phyloP scores from a whole-genome alignment of 2,329 filamentous ascomycete species.

The Purpureocillium takamizusanense region DNA sequence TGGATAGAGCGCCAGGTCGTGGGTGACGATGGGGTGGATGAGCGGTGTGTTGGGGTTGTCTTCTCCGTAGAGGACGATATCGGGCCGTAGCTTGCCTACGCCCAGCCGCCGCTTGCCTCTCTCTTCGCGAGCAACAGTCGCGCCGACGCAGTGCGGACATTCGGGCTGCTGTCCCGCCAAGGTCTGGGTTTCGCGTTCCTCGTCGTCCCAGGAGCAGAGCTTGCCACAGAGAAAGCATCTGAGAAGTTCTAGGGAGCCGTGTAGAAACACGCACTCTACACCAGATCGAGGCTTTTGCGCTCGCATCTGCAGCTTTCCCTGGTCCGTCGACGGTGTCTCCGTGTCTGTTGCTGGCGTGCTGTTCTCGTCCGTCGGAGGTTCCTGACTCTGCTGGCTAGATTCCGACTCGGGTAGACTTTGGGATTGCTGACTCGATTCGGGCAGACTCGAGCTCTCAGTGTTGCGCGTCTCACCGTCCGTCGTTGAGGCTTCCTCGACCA shows the following conservation, averaged over 20 bases:
- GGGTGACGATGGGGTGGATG: slow-evolving; percentile 59
- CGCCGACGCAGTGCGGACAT: slow-evolving; percentile 56
- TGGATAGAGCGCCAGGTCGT: slow-evolving; percentile 55
- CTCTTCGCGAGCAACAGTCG: slow-evolving; percentile 53
- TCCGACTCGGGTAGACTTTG: slow-evolving; percentile 6
- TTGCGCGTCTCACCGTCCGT: slow-evolving; percentile 4
- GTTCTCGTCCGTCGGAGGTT: slow-evolving; percentile 6
- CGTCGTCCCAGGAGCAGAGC: slow-evolving; percentile 51
- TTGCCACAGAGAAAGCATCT: slow-evolving; percentile 55
- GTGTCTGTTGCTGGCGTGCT: slow-evolving; percentile 2
- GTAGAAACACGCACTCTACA: slow-evolving; percentile 60
- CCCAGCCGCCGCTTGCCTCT: slow-evolving; percentile 58
- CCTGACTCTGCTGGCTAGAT: not conserved
- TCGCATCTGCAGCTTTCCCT: slow-evolving; percentile 7
- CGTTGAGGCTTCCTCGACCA: slow-evolving; percentile 24
- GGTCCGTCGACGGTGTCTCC: slow-evolving; percentile 11
- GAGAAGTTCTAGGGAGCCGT: slow-evolving; percentile 57
- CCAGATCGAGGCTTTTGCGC: slow-evolving; percentile 25
- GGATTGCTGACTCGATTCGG: not conserved
- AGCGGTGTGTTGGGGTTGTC: slow-evolving; percentile 61
- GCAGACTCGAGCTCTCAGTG: slow-evolving; percentile 7
- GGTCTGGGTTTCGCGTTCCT: slow-evolving; percentile 43
- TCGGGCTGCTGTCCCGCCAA: slow-evolving; percentile 57
- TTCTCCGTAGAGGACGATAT: slow-evolving; percentile 68
- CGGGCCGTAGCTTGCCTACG: slow-evolving; percentile 59